Evolutionary conservation across 805 yeast genomes (phyloP).

Genomic region (Lachancea kluyveri): DNA sequence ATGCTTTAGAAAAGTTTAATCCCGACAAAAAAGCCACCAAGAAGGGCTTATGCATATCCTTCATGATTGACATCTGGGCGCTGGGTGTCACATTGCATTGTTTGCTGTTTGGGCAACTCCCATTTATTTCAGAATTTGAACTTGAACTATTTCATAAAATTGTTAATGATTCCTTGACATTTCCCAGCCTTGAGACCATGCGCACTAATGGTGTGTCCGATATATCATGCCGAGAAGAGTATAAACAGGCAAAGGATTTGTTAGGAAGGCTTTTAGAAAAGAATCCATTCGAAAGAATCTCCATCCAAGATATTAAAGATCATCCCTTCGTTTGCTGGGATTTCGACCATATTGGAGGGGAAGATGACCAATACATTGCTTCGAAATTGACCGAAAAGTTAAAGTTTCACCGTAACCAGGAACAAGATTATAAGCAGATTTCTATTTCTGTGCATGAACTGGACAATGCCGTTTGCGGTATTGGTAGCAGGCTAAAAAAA

Average conservation of each 20-base stretch:
- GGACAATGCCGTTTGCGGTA: slow-evolving; percentile 74
- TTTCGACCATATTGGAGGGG: slow-evolving; percentile 22
- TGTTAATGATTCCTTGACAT: slow-evolving; percentile 49
- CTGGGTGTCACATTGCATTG: slow-evolving; percentile 89
- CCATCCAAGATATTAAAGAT: slow-evolving; percentile 61
- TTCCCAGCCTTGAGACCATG: slow-evolving; percentile 42
- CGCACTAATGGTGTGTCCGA: slow-evolving; percentile 28
- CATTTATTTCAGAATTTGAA: slow-evolving; percentile 82
- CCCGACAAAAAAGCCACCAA: slow-evolving; percentile 20
- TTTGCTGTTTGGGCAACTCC: slow-evolving; percentile 78
- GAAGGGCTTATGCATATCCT: slow-evolving; percentile 50
- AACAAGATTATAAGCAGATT: slow-evolving; percentile 37
- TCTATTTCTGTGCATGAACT: slow-evolving; percentile 63
- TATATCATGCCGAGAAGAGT: slow-evolving; percentile 34
- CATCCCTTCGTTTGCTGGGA: slow-evolving; percentile 64
- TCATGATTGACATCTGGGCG: slow-evolving; percentile 97
- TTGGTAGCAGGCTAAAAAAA: slow-evolving; percentile 56
- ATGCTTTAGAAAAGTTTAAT: slow-evolving; percentile 18
- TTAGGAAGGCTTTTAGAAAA: slow-evolving; percentile 57
- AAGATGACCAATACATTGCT: slow-evolving; percentile 8
- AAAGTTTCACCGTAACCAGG: slow-evolving; percentile 25
- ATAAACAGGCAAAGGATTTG: slow-evolving; percentile 45
- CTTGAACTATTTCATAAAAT: slow-evolving; percentile 66
- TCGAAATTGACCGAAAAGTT: slow-evolving; percentile 15
- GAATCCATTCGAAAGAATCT: slow-evolving; percentile 61